These are phyloP conservation scores for Colletotrichum brevisporum DNA, from an alignment of 2,329 filamentous ascomycete genomes.

Conservation along the genomic window DNA sequence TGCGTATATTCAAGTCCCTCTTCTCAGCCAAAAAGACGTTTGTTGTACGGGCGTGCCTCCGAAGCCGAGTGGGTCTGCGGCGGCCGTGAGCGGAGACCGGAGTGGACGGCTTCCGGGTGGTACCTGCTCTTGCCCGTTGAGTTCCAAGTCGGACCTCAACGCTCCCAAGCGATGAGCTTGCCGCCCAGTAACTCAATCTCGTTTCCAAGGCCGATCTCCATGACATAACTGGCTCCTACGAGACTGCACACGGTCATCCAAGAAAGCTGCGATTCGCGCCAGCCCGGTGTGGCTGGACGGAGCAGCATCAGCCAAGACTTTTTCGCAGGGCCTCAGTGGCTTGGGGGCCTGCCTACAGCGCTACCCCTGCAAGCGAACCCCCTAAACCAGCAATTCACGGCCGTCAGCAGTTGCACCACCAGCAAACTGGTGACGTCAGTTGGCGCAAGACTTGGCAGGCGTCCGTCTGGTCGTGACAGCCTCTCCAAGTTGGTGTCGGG, in stretches of 20 bases:
- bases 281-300: slow-evolving; percentile 19
- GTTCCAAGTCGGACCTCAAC: neutral
- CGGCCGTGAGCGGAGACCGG: neutral
- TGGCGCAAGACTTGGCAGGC: slow-evolving; percentile 16
- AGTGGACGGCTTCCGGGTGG: neutral
- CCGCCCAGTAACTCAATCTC: neutral
- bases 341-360: neutral
- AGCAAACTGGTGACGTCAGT: slow-evolving; percentile 25
- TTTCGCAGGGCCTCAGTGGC: slow-evolving; percentile 33
- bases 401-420: slow-evolving; percentile 6
- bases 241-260: neutral
- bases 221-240: neutral
- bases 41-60: too few species aligned
- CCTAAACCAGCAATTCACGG: neutral
- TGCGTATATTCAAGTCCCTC: too few species aligned
- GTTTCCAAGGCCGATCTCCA: neutral
- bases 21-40: too few species aligned
- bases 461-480: neutral
- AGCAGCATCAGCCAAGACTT: slow-evolving; percentile 36
- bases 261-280: neutral
- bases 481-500: neutral
- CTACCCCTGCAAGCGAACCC: neutral
- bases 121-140: neutral
- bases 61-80: neutral
- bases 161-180: neutral